Base-by-base conservation (phyloP, 208 protist genomes). In the Leishmania martiniquensis region DNA sequence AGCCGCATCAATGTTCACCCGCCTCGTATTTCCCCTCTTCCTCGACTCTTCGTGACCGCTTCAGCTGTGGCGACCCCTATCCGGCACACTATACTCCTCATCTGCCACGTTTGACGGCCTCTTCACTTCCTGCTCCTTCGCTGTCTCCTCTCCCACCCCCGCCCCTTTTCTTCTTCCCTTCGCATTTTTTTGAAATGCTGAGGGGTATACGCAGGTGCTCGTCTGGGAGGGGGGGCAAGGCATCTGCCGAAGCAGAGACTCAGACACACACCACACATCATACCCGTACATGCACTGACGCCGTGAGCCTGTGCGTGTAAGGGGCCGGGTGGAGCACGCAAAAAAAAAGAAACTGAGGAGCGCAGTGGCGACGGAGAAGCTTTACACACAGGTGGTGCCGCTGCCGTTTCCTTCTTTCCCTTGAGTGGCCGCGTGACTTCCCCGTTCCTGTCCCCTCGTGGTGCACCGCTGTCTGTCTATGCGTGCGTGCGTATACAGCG, bases 261-360 rank as follows among this genome's bases (percentile, higher is more conserved):
- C n/a, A n/a, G n/a, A n/a, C n/a, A n/a, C 60, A 67, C 60, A 63
- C 60, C 13, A 67, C 60, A 67, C 37, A 45, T 34, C 4, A n/a
- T 34, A 66, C 60, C 17, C 60, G 1, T 34, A 20, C 60, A 63
- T 44, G 13, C 10, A 67, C 17, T 39, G 17, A 39, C 10, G 57
- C 57, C 4, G 13, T n/a, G n/a, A n/a, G n/a, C n/a, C n/a, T n/a
- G n/a, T n/a, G n/a, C n/a, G n/a, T n/a, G n/a, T n/a, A n/a, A n/a
- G n/a, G n/a, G n/a, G n/a, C n/a, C n/a, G 37, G 13, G 57, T 37
- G 13, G 29, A 63, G 15, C 9, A 63, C n/a, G 4, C 15, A 63
- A 63, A 29, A 37, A 15, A 12, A 63, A 25, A 29, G 12, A 37
- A 13, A 3, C 12, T 17, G 20, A 29, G 57, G 4, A 63, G 29